Conservation (phyloP, 1,284 basidiomycete species). For the Erythrobasidium hasegawianum region DNA sequence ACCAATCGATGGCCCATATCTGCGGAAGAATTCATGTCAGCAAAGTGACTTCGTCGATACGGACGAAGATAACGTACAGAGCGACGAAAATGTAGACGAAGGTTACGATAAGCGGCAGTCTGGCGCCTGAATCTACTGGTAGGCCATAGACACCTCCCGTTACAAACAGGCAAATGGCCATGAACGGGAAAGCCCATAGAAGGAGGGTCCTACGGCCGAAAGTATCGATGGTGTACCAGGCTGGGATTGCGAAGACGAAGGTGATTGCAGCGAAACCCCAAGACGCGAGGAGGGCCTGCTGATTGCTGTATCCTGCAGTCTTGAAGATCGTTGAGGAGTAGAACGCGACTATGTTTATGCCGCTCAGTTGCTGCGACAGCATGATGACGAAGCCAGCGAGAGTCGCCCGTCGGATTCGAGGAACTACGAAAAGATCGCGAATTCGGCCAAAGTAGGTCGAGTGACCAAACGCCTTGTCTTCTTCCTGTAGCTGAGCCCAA, state of each 20-base stretch:
- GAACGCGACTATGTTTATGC: constrained; percentile 56
- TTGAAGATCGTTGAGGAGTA: constrained; percentile 65
- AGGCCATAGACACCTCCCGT: constrained; percentile 53
- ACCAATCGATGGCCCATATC: too few species aligned
- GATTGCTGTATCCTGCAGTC: constrained; percentile 55
- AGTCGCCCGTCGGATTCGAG: constrained; percentile 68
- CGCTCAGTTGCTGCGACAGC: constrained; percentile 53
- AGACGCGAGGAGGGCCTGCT: constrained; percentile 59
- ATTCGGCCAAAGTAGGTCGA: constrained; percentile 47
- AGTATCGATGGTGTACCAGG: constrained; percentile 23
- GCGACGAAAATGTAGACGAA: constrained; percentile 46
- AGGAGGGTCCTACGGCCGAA: constrained; percentile 49
- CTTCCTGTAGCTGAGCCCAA: constrained; percentile 63
- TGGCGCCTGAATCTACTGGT: constrained; percentile 39
- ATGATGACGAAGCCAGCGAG: constrained; percentile 65
- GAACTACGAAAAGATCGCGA: constrained; percentile 60
- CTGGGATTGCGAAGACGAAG: constrained; percentile 36
- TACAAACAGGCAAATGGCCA: constrained; percentile 49
- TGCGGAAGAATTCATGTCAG: too few species aligned
- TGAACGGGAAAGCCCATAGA: constrained; percentile 51
- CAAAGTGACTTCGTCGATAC: too few species aligned
- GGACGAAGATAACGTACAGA: too few species aligned
- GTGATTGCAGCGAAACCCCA: constrained; percentile 60
- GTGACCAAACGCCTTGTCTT: constrained; percentile 57
- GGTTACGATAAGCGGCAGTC: constrained; percentile 44